Evolutionary conservation across 31 red algal genomes (phyloP).

Genomic region (Asparagopsis taxiformis): DNA sequence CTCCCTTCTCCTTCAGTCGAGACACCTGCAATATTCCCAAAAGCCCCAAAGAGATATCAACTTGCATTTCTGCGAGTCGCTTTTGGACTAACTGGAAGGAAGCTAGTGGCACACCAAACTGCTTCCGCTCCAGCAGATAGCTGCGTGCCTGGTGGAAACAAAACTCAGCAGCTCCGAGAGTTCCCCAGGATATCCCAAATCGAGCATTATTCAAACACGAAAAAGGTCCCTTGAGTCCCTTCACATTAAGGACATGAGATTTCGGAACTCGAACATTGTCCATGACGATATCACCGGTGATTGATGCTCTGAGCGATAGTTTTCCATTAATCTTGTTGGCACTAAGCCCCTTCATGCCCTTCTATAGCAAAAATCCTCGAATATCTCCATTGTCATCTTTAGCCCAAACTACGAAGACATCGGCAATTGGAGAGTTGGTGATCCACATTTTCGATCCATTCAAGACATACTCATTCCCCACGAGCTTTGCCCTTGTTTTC

Average conservation of each 20-base stretch:
- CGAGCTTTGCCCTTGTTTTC: not conserved
- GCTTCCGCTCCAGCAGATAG: not conserved
- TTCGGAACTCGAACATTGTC: not conserved
- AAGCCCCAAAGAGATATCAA: not conserved
- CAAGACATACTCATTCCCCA: conserved; percentile 11
- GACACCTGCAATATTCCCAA: not conserved
- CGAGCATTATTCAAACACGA: not conserved
- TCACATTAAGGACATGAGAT: not conserved
- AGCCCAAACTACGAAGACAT: conserved; percentile 11
- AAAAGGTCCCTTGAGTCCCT: not conserved
- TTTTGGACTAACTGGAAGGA: conserved; percentile 2
- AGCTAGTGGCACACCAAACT: not conserved
- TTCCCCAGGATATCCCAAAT: not conserved
- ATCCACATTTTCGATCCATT: conserved; percentile 21
- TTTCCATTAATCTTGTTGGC: not conserved
- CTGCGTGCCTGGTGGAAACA: not conserved
- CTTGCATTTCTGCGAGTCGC: not conserved
- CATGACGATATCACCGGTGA: not conserved
- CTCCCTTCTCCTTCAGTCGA: not conserved
- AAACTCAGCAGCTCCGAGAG: not conserved
- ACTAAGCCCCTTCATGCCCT: not conserved
- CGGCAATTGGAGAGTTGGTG: conserved; percentile 5
- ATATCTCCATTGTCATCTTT: not conserved
- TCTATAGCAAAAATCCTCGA: not conserved
- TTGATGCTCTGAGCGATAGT: not conserved